Evolutionary conservation across 352 stramenopile genomes (phyloP).

Genomic region (Discostella stelligera): DNA sequence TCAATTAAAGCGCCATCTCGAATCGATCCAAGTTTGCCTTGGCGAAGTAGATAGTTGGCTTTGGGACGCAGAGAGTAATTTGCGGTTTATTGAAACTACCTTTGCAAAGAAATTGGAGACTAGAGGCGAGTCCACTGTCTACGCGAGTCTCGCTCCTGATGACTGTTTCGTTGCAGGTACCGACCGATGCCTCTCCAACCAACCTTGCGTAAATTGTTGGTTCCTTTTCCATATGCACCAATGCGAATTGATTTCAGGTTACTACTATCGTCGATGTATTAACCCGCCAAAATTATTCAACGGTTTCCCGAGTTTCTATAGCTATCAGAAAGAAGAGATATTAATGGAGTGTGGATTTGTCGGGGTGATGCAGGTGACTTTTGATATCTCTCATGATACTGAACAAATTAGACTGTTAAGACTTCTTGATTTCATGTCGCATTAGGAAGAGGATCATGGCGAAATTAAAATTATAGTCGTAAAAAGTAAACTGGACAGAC

Average conservation of each 20-base stretch:
- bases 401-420: background rate
- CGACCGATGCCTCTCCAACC: background rate
- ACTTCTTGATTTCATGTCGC: constrained; percentile 5
- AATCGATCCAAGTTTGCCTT: constrained; percentile 11
- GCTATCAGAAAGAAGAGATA: background rate
- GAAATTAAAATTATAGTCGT: too few relatives aligned
- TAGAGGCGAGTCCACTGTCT: too few relatives aligned
- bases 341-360: too few relatives aligned
- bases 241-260: background rate
- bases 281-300: background rate
- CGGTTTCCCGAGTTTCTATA: background rate
- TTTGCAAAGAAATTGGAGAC: background rate
- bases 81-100: too few relatives aligned
- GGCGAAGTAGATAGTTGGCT: constrained; percentile 2
- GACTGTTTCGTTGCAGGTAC: background rate
- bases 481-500: too few relatives aligned
- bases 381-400: too few relatives aligned
- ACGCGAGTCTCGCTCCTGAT: background rate
- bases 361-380: too few relatives aligned
- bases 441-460: background rate
- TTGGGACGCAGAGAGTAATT: too few relatives aligned
- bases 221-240: constrained; percentile 2
- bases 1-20: constrained; percentile 5
- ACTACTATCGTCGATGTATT: constrained; percentile 3
- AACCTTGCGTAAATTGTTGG: background rate